Evolutionary conservation across 108 stramenopile genomes (phyloP), one percentile per base, ranked within the genome.

Genomic region (Cyclotella baltica): DNA sequence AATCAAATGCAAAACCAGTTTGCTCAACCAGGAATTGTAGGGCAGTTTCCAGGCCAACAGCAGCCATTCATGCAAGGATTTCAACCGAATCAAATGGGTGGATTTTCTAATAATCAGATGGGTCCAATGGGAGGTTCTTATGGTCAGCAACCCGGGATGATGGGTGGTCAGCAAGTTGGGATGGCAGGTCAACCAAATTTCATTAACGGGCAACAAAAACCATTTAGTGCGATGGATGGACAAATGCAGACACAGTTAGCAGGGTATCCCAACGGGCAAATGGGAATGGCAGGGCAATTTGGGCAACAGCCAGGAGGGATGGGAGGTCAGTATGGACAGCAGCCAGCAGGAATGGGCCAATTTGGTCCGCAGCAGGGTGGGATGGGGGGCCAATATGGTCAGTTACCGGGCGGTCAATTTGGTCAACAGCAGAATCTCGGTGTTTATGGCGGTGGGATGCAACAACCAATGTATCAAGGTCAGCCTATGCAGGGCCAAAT

Each of bases 31-130:
- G 67, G 67, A 16, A 67, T 51, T 37, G 10, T 22, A 35, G 38
- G 46, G 15, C 65, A 66, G 23, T 66, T 18, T 66, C 40, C 20
- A 19, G 20, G 46, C 2, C 28, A 48, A 8, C 37, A 33, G 4
- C 47, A 48, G 65, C 33, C 65, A 1, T 33, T 66, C 27, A 0
- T 67, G 29, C 66, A 46, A 15, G 50, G 31, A 22, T 48, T n/a
- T 70, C 69, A 55, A 36, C 34, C 27, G 33, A 52, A 70, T n/a
- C 53, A 70, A 16, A 29, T 28, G 1, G 66, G 48, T 28, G 66
- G 66, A 43, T 65, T 13, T 51, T 33, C 66, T 1, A 51, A 31
- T 33, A 31, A 6, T 65, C 63, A 22, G 20, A 5, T 11, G 25
- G 55, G 55, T 4, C 20, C 25, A 23, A 55, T 25, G 55, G 55